A percentile compares a stretch with the other conserved stretches of the same genome.
Conservation (phyloP, 2,329 filamentous ascomycete genomes). For the Aplosporella prunicola region DNA sequence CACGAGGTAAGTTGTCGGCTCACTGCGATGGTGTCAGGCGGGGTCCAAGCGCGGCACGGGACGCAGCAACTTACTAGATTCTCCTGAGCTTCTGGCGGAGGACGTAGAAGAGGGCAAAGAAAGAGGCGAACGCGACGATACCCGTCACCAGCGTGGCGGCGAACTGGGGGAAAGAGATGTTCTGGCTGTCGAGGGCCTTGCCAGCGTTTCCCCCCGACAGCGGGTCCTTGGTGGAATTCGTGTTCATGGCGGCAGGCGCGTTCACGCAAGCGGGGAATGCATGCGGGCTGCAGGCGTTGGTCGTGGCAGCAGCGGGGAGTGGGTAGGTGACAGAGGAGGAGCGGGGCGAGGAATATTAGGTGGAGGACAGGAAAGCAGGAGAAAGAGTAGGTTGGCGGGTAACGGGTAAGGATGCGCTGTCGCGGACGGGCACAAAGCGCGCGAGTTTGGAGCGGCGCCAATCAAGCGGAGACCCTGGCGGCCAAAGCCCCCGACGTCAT, state of each 20-base stretch:
- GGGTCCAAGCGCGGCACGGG: constrained; percentile 12
- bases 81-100: constrained; percentile 69
- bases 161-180: constrained; percentile 9
- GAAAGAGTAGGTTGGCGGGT: too few relatives aligned
- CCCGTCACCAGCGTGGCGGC: constrained; percentile 5
- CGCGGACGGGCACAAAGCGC: too few relatives aligned
- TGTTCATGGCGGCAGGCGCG: neutral
- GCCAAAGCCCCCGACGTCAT: too few relatives aligned
- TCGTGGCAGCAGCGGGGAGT: too few relatives aligned
- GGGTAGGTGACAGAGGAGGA: too few relatives aligned
- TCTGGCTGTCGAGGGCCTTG: constrained; percentile 2
- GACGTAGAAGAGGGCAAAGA: constrained; percentile 52
- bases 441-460: too few relatives aligned
- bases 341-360: too few relatives aligned
- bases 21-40: constrained; percentile 38
- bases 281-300: too few relatives aligned
- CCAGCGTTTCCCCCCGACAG: neutral
- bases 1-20: constrained; percentile 77
- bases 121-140: constrained; percentile 4
- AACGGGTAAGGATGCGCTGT: too few relatives aligned
- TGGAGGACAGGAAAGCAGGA: too few relatives aligned
- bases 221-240: neutral
- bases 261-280: constrained; percentile 2
- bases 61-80: constrained; percentile 58
- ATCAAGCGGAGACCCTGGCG: too few relatives aligned